Conservation (phyloP, 805 yeast species). For the Candida oleophila region DNA sequence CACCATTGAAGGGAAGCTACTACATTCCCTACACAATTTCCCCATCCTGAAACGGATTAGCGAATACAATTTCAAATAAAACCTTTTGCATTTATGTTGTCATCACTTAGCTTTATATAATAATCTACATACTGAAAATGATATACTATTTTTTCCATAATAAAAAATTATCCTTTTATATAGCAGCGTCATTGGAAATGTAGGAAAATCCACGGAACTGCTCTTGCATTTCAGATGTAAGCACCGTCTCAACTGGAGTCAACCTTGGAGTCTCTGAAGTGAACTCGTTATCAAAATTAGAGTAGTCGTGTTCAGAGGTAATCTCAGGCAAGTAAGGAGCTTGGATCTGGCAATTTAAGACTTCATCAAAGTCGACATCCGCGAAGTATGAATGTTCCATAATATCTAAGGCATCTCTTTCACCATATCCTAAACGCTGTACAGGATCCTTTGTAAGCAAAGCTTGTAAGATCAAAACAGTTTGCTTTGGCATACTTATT, state of each 20-base stretch:
- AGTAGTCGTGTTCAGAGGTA: slow-evolving; percentile 82
- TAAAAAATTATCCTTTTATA: slow-evolving; percentile 18
- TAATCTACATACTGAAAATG: not conserved
- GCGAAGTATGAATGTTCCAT: slow-evolving; percentile 94
- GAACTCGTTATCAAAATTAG: slow-evolving; percentile 92
- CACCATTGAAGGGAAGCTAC: no score
- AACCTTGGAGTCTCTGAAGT: slow-evolving; percentile 92
- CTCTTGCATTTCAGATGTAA: slow-evolving; percentile 88
- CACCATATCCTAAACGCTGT: slow-evolving; percentile 81
- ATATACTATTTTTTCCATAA: not conserved
- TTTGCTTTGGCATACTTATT: slow-evolving; percentile 94
- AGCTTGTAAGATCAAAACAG: slow-evolving; percentile 90
- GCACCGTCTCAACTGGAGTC: slow-evolving; percentile 88
- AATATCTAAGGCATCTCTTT: slow-evolving; percentile 86
- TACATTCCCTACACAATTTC: no score
- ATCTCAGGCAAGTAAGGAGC: slow-evolving; percentile 93
- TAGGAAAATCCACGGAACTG: slow-evolving; percentile 97
- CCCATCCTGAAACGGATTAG: not conserved
- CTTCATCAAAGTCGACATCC: slow-evolving; percentile 87
- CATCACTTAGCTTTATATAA: not conserved
- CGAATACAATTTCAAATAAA: not conserved
- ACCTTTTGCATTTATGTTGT: not conserved
- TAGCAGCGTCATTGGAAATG: slow-evolving; percentile 58
- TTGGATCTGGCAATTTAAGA: slow-evolving; percentile 63
- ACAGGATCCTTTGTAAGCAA: slow-evolving; percentile 86